Percentiles rank a stretch among this genome's conserved stretches.
These are phyloP conservation scores for Cairneyella variabilis DNA, from an alignment of 495 filamentous ascomycete genomes.

Conservation along the genomic window DNA sequence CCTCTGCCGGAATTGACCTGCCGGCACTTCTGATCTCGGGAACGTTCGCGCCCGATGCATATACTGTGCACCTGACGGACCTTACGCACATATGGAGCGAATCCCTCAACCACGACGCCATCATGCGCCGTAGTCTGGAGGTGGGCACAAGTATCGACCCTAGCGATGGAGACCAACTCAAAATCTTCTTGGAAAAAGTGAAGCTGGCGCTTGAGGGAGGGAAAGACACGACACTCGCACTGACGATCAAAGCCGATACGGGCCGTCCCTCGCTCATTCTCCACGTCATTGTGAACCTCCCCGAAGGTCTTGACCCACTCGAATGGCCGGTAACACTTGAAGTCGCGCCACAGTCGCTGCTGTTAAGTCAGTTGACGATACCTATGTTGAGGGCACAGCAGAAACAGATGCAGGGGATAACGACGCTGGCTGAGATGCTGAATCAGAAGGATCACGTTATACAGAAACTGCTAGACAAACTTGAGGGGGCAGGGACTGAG, in stretches of 20 bases:
- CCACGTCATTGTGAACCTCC: constrained; percentile 56
- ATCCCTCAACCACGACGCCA: constrained; percentile 54
- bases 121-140: constrained; percentile 61
- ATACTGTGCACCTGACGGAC: constrained; percentile 77
- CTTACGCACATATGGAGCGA: constrained; percentile 84
- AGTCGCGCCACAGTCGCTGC: constrained; percentile 46
- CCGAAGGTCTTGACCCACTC: constrained; percentile 63
- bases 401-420: constrained; percentile 44
- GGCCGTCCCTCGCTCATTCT: constrained; percentile 45
- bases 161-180: constrained; percentile 64
- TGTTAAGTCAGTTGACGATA: constrained; percentile 61
- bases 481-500: constrained; percentile 66
- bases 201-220: constrained; percentile 53
- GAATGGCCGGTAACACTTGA: constrained; percentile 62
- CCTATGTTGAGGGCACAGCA: constrained; percentile 62
- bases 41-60: constrained; percentile 49
- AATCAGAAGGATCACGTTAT: constrained; percentile 79
- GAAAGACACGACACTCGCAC: constrained; percentile 29
- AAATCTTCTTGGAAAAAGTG: constrained; percentile 70
- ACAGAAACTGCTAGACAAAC: constrained; percentile 68
- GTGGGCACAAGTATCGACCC: constrained; percentile 81
- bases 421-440: constrained; percentile 53
- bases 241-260: constrained; percentile 15
- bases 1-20: constrained; percentile 11
- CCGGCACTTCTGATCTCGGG: constrained; percentile 56